These are phyloP conservation scores for Lodderomyces margitis DNA, from an alignment of 1,139 yeast species.

Conservation along the genomic window DNA sequence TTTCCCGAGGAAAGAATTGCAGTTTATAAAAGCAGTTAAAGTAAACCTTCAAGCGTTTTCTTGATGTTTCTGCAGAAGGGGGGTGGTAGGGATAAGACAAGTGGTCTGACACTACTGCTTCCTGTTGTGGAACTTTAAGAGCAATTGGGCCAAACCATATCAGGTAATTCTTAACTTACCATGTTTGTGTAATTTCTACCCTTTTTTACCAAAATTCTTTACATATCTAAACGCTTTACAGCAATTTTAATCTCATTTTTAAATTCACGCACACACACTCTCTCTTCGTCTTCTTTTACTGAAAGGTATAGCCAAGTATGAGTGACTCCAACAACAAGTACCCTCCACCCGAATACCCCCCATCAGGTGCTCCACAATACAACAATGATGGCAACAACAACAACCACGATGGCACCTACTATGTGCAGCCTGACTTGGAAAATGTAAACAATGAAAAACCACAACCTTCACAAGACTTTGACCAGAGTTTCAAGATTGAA, in stretches of 20 bases:
- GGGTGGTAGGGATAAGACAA: too few relatives aligned
- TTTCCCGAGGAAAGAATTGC: background rate
- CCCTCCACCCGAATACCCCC: background rate
- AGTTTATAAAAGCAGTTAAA: background rate
- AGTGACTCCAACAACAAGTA: slow-evolving; percentile 1
- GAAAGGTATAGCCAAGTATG: background rate
- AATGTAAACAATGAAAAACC: slow-evolving; percentile 31
- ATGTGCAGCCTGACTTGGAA: slow-evolving; percentile 27
- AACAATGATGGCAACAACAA: background rate
- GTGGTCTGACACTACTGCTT: too few relatives aligned
- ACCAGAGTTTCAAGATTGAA: slow-evolving; percentile 62
- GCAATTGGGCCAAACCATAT: background rate
- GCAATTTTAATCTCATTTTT: slow-evolving; percentile 1
- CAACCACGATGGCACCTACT: slow-evolving; percentile 8
- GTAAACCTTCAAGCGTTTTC: background rate
- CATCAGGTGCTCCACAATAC: background rate
- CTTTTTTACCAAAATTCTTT: too few relatives aligned
- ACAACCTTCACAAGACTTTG: slow-evolving; percentile 43
- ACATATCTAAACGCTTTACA: background rate
- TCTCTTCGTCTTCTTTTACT: background rate
- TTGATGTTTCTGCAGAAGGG: background rate
- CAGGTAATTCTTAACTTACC: background rate
- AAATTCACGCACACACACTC: too few relatives aligned
- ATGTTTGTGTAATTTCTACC: slow-evolving; percentile 1
- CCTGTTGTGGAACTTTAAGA: too few relatives aligned